Evolutionary conservation across 148 eudicot species (phyloP).

Genomic region (Tetragonia tetragonoides): DNA sequence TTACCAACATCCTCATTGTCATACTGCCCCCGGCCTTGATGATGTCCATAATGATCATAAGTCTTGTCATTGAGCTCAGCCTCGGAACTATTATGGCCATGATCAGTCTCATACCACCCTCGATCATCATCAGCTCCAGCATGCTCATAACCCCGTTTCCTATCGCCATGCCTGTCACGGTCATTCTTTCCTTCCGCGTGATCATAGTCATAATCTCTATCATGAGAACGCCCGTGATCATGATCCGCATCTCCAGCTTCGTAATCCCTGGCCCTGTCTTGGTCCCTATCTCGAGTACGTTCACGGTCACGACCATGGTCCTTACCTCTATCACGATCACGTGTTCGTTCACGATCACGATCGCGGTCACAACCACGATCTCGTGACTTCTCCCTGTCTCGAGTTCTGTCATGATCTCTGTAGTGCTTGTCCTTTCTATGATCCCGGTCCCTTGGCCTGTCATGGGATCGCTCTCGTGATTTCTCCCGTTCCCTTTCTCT

Average conservation of each 20-base stretch:
- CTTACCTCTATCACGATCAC: slow-evolving; percentile 53
- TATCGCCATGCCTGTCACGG: slow-evolving; percentile 56
- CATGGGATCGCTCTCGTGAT: slow-evolving; percentile 87
- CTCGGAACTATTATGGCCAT: slow-evolving; percentile 38
- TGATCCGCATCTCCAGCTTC: slow-evolving; percentile 50
- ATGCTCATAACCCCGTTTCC: slow-evolving; percentile 44
- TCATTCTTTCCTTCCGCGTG: slow-evolving; percentile 59
- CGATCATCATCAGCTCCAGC: slow-evolving; percentile 51
- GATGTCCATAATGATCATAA: slow-evolving; percentile 51
- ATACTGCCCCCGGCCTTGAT: slow-evolving; percentile 36
- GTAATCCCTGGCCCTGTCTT: slow-evolving; percentile 55
- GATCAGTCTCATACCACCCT: slow-evolving; percentile 60
- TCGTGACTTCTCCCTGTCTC: slow-evolving; percentile 60
- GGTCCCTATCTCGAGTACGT: slow-evolving; percentile 53
- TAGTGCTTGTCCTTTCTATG: slow-evolving; percentile 85
- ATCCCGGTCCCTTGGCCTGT: slow-evolving; percentile 83
- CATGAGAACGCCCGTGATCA: slow-evolving; percentile 78
- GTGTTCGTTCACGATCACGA: slow-evolving; percentile 60
- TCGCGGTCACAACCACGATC: slow-evolving; percentile 60
- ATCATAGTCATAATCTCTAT: slow-evolving; percentile 69
- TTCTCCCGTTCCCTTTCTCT: slow-evolving; percentile 66
- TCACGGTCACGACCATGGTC: slow-evolving; percentile 56
- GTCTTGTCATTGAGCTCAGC: slow-evolving; percentile 38
- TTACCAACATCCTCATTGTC: slow-evolving; percentile 40
- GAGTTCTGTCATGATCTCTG: slow-evolving; percentile 80